These are phyloP conservation scores for Podila minutissima DNA, from an alignment of 192 early-diverging fungal genomes.

Conservation along the genomic window DNA sequence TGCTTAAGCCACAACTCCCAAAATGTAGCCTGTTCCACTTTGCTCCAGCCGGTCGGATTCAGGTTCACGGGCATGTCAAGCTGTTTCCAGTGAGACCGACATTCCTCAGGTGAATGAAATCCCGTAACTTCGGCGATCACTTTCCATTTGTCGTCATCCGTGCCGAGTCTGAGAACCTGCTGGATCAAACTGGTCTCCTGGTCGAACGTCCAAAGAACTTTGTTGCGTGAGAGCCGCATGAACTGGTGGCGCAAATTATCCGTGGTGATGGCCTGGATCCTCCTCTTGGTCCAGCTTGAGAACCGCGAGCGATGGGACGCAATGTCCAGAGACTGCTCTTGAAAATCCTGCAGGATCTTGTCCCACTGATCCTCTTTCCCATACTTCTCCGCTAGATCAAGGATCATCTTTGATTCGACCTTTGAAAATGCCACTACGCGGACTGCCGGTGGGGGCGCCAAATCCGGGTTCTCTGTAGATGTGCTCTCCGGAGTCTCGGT, in stretches of 20 bases:
- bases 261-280: slow-evolving; percentile 5
- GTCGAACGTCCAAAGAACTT: slow-evolving; percentile 23
- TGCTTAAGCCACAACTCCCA: slow-evolving; percentile 25
- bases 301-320: neutral
- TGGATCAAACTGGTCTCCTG: slow-evolving; percentile 34
- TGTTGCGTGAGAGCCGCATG: slow-evolving; percentile 7
- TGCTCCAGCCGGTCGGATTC: neutral
- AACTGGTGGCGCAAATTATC: slow-evolving; percentile 13
- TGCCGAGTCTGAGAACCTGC: slow-evolving; percentile 24
- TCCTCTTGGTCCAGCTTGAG: neutral
- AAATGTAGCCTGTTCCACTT: slow-evolving; percentile 18
- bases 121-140: slow-evolving; percentile 10
- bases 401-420: slow-evolving; percentile 7
- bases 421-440: slow-evolving; percentile 19
- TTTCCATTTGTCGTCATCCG: slow-evolving; percentile 13
- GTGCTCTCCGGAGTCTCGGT: neutral
- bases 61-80: slow-evolving; percentile 30
- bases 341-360: slow-evolving; percentile 14
- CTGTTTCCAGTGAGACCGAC: slow-evolving; percentile 31
- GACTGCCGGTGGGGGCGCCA: neutral
- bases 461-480: neutral
- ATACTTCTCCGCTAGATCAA: slow-evolving; percentile 14
- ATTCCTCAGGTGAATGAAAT: slow-evolving; percentile 17
- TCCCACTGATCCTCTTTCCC: slow-evolving; percentile 15
- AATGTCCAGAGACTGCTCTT: slow-evolving; percentile 5